Base-by-base conservation (phyloP, 345 rosid species). In the Arabidopsis suecica region DNA sequence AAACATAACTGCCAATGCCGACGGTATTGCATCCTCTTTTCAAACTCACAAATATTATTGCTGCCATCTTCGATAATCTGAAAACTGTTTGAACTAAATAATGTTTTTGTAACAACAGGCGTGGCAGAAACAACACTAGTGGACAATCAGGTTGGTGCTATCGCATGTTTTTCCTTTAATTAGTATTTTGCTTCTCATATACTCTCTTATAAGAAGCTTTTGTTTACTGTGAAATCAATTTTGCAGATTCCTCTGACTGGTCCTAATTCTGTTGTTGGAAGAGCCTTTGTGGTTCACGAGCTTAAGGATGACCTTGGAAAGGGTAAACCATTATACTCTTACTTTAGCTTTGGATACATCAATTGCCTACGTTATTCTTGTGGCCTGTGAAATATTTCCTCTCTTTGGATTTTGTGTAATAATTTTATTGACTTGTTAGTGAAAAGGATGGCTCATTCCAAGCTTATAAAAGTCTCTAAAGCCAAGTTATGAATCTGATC, bases 271-370 rank as follows among this genome's bases (percentile, higher is more conserved):
- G 88, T 91, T 54, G 57, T 94, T 80, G 98, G 98, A 78, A 90
- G 98, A 86, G 98, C 98, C 72, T 75, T 94, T 67, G 98, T 94
- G 77, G 97, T 90, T 75, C 97, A 91, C 62, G 97, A 94, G 85
- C 98, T 94, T 49, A 88, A 84, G 81, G 98, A 94, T 85, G 98
- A 94, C 76, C 97, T 94, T 47, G 98, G 98, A 81, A 91, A 91
- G 65, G 98, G 98, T 88, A 81, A 69, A 34, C 45, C 9, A 14
- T 50, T 48, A 25, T 68, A 49, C 30, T n/a, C 25, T 38, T n/a
- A 41, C 36, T 38, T 71, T 42, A 33, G 5, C 5, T n/a, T 14
- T 65, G 5, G 20, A 32, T 60, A 45, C 69, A 61, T 13, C 22
- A 51, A 9, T 49, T 36, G 38, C 7, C 62, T 10, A 6, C 65